These are phyloP conservation scores for Helotiales sp. DNA, from an alignment of 2,329 filamentous ascomycete genomes.

Conservation along the genomic window DNA sequence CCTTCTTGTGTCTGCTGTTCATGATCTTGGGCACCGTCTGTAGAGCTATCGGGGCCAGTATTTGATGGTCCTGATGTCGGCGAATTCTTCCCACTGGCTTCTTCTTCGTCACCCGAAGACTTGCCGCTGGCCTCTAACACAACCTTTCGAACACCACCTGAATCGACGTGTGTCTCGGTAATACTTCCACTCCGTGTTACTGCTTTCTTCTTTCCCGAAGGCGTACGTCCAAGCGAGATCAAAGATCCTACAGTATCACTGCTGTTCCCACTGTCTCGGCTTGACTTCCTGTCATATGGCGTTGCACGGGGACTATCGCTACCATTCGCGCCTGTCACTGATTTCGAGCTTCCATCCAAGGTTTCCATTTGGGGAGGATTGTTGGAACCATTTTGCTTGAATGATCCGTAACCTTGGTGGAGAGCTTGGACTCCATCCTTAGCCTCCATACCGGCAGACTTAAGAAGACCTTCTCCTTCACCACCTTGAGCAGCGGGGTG, in stretches of 20 bases:
- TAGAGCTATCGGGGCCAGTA: background rate
- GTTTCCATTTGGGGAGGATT: constrained; percentile 8
- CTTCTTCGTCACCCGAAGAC: constrained; percentile 26
- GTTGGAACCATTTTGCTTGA: constrained; percentile 23
- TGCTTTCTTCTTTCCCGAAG: constrained; percentile 42
- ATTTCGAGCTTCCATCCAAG: background rate
- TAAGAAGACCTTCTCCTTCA: constrained; percentile 53
- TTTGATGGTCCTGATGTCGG: background rate
- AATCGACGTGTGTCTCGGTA: constrained; percentile 75
- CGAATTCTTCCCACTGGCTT: constrained; percentile 1
- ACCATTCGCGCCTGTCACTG: background rate
- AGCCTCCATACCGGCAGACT: constrained; percentile 54
- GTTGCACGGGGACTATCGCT: background rate
- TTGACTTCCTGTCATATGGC: constrained; percentile 6
- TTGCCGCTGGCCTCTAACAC: constrained; percentile 65
- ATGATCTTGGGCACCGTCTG: background rate
- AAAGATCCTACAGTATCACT: constrained; percentile 33
- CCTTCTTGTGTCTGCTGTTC: constrained; percentile 5
- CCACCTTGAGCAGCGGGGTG: constrained; percentile 48
- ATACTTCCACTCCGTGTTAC: constrained; percentile 72
- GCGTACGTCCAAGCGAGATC: constrained; percentile 32
- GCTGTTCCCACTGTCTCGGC: constrained; percentile 25
- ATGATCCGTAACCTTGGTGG: constrained; percentile 53
- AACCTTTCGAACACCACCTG: constrained; percentile 73
- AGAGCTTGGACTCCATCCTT: constrained; percentile 67